Percentiles rank a stretch among this genome's conserved stretches.
Evolutionary conservation across 352 stramenopile species (phyloP).

Genomic region (Peronosclerospora sorghi): DNA sequence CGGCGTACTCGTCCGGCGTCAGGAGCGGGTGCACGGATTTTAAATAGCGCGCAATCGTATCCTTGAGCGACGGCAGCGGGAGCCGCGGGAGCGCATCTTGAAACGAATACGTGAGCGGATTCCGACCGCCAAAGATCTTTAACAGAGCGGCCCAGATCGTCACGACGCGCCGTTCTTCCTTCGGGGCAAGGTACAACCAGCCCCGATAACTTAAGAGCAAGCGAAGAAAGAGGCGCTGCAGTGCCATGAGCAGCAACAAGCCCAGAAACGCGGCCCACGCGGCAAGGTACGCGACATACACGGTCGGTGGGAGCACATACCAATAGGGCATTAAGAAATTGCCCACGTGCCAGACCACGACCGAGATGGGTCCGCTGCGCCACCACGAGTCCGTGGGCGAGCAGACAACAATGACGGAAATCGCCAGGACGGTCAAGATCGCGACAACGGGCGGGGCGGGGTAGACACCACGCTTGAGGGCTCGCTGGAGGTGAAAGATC

Average conservation of each 20-base stretch:
- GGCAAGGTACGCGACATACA: slow-evolving; percentile 80
- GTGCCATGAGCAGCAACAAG: slow-evolving; percentile 73
- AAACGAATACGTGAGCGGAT: slow-evolving; percentile 84
- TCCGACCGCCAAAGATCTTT: slow-evolving; percentile 71
- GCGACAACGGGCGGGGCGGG: slow-evolving; percentile 56
- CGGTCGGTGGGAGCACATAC: slow-evolving; percentile 39
- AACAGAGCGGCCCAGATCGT: slow-evolving; percentile 64
- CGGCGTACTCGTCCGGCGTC: slow-evolving; percentile 75
- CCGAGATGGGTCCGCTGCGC: slow-evolving; percentile 60
- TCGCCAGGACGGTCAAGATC: slow-evolving; percentile 39
- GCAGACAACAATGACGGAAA: slow-evolving; percentile 48
- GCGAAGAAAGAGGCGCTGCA: slow-evolving; percentile 74
- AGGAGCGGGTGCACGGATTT: slow-evolving; percentile 88
- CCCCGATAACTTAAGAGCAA: slow-evolving; percentile 79
- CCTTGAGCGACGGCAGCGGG: slow-evolving; percentile 87
- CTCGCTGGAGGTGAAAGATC: slow-evolving; percentile 64
- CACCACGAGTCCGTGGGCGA: slow-evolving; percentile 78
- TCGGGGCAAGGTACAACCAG: slow-evolving; percentile 75
- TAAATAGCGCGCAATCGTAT: slow-evolving; percentile 88
- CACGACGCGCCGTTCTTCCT: slow-evolving; percentile 57
- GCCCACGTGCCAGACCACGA: slow-evolving; percentile 69
- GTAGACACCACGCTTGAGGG: slow-evolving; percentile 62
- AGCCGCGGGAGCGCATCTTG: slow-evolving; percentile 87
- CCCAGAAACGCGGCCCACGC: slow-evolving; percentile 73
- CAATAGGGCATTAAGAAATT: slow-evolving; percentile 72